These are phyloP conservation scores for Monilinia aucupariae DNA, from an alignment of 2,329 filamentous ascomycete genomes.

Conservation along the genomic window DNA sequence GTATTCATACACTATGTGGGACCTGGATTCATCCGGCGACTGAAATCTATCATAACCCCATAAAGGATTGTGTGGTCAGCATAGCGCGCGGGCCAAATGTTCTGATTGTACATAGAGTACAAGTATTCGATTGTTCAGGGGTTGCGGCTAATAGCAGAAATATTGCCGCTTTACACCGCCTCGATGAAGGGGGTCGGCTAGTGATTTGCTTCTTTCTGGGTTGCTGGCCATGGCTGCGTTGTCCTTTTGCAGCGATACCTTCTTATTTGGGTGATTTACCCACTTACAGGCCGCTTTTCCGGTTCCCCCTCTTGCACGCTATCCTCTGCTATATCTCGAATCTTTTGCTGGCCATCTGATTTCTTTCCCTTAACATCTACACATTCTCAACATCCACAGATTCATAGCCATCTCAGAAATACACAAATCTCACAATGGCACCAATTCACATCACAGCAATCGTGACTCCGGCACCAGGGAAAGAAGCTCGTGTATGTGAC, in stretches of 20 bases:
- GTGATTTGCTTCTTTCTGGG: too few species aligned
- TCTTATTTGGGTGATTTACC: too few species aligned
- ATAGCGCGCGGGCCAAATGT: not conserved
- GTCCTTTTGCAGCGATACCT: too few species aligned
- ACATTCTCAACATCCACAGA: not conserved
- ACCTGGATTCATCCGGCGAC: not conserved
- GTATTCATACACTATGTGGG: not conserved
- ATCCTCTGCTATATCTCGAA: too few species aligned
- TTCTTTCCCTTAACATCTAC: not conserved
- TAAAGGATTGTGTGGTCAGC: not conserved
- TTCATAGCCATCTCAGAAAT: not conserved
- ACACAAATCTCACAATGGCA: not conserved
- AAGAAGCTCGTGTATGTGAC: constrained; percentile 23
- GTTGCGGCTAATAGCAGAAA: not conserved
- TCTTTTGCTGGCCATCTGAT: too few species aligned
- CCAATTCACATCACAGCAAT: constrained; percentile 13
- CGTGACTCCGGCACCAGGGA: constrained; percentile 23
- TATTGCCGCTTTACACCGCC: not conserved
- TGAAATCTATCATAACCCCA: not conserved
- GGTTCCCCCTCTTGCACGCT: too few species aligned
- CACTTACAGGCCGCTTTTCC: too few species aligned
- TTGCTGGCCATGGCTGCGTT: too few species aligned
- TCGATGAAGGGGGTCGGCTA: not conserved
- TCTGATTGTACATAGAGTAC: not conserved
- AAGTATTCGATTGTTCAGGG: not conserved